Evolutionary conservation across 2,329 filamentous ascomycete species (phyloP), one percentile per base, ranked within the genome.

Genomic region (Alternaria sp.): DNA sequence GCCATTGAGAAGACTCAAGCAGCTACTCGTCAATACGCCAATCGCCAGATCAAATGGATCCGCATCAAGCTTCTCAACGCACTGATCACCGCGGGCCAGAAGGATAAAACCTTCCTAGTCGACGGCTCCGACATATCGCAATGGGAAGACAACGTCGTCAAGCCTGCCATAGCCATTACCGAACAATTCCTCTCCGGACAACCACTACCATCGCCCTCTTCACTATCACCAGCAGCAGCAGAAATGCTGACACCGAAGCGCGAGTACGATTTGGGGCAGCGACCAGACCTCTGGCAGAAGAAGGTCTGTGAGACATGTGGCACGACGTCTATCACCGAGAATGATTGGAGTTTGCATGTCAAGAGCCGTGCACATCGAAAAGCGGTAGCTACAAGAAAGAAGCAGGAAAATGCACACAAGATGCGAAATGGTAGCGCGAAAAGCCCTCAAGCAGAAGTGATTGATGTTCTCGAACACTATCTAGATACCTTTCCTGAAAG

Each of bases 21-120:
- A 6, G 92, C 92, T 3, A 99, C 94, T 0, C 87, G 93, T 10
- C 93, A 94, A 70, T 99, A 99, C 75, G 92, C 95, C 3, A 92
- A 89, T 64, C 88, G 91, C 8, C 96, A 99, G 78, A 83, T 92
- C 18, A 88, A 90, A 62, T 99, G 94, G 93, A 96, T 98, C 59
- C 87, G 90, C 15, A 87, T 90, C 69, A 97, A 97, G 75, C 86
- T 97, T 25, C 86, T 96, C 45, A 89, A 90, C 10, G 88, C 89
- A 1, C 82, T 96, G 26, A 84, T 82, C 41, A 85, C 87, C 18
- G 84, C 87, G 37, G 84, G 81, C 3, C 80, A 84, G 15, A 80
- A 83, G 55, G 79, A 86, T 21, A 87, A 83, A 37, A 82, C 97
- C 1, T 98, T 92, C 76, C 81, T 98, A 2, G 81, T 98, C 1